phyloP scores from a whole-genome alignment of 495 filamentous ascomycete species.

The Jackrogersella minutella region DNA sequence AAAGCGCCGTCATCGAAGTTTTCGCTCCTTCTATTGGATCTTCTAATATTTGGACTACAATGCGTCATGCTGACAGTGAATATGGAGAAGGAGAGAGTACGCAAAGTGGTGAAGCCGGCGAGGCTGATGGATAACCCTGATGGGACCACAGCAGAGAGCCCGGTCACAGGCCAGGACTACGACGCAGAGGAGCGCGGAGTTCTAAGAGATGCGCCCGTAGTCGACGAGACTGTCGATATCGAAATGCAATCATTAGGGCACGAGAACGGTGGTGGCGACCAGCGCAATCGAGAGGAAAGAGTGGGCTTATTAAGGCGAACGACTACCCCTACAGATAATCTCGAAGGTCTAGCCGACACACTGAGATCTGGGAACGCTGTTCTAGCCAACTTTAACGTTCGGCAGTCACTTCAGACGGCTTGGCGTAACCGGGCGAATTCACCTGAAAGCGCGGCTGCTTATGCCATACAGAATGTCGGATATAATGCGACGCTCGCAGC shows the following conservation, averaged over 20 bases:
- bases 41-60: constrained; percentile 71
- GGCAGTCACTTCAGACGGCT: constrained; percentile 70
- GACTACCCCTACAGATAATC: constrained; percentile 42
- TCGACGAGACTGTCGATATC: constrained; percentile 54
- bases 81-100: constrained; percentile 70
- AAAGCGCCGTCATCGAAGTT: constrained; percentile 73
- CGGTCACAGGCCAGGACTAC: constrained; percentile 68
- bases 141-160: constrained; percentile 27
- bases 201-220: constrained; percentile 55
- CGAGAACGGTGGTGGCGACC: constrained; percentile 33
- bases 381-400: constrained; percentile 73
- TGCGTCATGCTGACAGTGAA: constrained; percentile 77
- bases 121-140: constrained; percentile 28
- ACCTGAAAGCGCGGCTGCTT: constrained; percentile 56
- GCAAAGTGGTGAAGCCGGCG: constrained; percentile 49
- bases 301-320: constrained; percentile 54
- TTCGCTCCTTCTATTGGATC: constrained; percentile 69
- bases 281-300: constrained; percentile 56
- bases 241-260: constrained; percentile 58
- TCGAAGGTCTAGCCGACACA: constrained; percentile 62
- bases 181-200: constrained; percentile 87
- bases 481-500: constrained; percentile 58
- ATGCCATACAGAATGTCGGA: constrained; percentile 59
- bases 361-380: constrained; percentile 74
- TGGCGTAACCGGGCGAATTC: constrained; percentile 58